phyloP scores from a whole-genome alignment of 106 monocot species.

The Gastrodia elata region DNA sequence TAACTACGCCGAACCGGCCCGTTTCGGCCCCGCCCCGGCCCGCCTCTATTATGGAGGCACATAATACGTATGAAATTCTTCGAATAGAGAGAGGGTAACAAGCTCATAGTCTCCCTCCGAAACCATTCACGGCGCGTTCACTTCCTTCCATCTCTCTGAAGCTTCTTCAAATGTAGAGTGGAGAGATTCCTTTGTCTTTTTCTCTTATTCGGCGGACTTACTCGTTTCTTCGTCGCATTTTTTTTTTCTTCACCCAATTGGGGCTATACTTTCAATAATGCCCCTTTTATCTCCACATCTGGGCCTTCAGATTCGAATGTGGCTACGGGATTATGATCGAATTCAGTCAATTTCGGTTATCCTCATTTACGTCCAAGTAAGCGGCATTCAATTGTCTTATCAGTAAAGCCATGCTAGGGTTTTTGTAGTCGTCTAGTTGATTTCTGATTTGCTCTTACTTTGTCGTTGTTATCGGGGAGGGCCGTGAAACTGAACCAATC shows the following conservation, averaged over 20 bases:
- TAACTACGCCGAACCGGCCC: too few relatives aligned
- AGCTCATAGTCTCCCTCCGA: background rate
- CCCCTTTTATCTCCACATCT: conserved; percentile 5
- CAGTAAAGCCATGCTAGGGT: background rate
- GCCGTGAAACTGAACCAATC: background rate
- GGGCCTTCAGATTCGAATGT: conserved; percentile 28
- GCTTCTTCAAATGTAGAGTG: background rate
- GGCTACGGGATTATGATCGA: conserved; percentile 52
- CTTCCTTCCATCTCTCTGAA: background rate
- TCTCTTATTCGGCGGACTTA: too few relatives aligned
- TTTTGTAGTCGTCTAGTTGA: background rate
- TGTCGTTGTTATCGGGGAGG: background rate
- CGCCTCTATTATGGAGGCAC: too few relatives aligned
- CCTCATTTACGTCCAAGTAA: conserved; percentile 49
- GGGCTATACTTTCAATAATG: background rate
- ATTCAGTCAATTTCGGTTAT: conserved; percentile 33
- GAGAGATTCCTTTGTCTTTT: conserved; percentile 2
- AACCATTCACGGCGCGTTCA: background rate
- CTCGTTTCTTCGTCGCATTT: background rate
- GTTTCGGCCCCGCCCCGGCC: too few relatives aligned
- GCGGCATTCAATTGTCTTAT: background rate
- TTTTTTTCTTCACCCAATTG: background rate
- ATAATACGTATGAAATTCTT: too few relatives aligned
- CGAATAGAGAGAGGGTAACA: too few relatives aligned
- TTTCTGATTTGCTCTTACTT: background rate